Percentiles rank a stretch among this genome's conserved stretches.
phyloP scores from a whole-genome alignment of 1,139 yeast genomes.

The Sugiyamaella japonica region DNA sequence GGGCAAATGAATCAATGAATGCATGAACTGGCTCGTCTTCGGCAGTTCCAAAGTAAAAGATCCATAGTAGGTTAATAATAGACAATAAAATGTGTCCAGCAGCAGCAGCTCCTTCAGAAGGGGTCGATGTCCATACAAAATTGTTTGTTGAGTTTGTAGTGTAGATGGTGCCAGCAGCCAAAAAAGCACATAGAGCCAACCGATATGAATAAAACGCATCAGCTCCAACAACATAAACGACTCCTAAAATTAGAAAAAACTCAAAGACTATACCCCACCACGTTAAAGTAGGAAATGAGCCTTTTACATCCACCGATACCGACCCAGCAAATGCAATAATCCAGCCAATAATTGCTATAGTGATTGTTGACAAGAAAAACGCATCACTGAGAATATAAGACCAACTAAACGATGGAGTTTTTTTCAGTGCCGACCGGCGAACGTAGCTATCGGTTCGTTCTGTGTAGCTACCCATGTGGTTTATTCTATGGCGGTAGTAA shows the following conservation, averaged over 20 bases:
- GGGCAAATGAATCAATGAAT: conserved; percentile 73
- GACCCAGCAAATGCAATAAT: conserved; percentile 85
- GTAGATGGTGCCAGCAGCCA: conserved; percentile 72
- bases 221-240: conserved; percentile 62
- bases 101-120: conserved; percentile 81
- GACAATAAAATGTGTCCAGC: conserved; percentile 88
- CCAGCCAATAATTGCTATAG: conserved; percentile 55
- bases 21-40: conserved; percentile 65
- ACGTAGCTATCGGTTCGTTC: conserved; percentile 20
- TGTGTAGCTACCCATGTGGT: conserved; percentile 16
- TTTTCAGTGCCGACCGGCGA: conserved; percentile 15
- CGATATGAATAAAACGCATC: conserved; percentile 74
- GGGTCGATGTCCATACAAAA: conserved; percentile 61
- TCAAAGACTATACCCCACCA: conserved; percentile 99
- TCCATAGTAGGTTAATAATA: conserved; percentile 73
- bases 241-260: conserved; percentile 55
- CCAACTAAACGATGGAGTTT: conserved; percentile 23
- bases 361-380: conserved; percentile 42
- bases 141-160: conserved; percentile 79
- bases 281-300: conserved; percentile 70
- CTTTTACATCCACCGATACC: conserved; percentile 45
- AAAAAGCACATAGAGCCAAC: conserved; percentile 53
- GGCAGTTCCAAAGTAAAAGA: conserved; percentile 69
- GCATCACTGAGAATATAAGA: conserved; percentile 43
- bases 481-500: too few relatives aligned